Evolutionary conservation across 1,139 yeast species (phyloP), one percentile per base, ranked within the genome.

Genomic region (Meyerozyma sp.): DNA sequence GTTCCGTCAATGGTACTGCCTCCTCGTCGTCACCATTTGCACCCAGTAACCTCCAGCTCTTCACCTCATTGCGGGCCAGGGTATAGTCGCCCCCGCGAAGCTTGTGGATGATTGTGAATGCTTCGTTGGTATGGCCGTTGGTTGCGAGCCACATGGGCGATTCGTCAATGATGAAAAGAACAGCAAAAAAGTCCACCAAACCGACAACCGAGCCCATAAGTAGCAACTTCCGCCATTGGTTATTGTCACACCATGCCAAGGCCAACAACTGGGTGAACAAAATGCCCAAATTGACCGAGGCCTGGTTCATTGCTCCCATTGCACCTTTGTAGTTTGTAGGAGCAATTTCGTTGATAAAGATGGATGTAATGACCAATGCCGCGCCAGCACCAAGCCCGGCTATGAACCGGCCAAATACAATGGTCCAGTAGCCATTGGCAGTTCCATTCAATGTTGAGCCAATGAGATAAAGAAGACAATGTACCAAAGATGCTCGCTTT

Each of bases 301-400:
- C 82, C 62, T 93, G 98, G 49, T 85, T 86, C 86, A 88, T 81
- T 20, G 94, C 77, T 0, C 98, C 98, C 49, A 91, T 70, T 27
- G 83, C 66, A 1, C 98, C 98, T 43, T 86, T 79, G 47, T 77
- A 65, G 10, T 70, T 65, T 1, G 72, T 59, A 0, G 97, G 97
- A 9, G 94, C 72, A 18, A 90, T 75, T 61, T 90, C 96, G 57
- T 82, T 84, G 52, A 91, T 79, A 53, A 82, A 82, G 46, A 93
- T 65, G 0, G 98, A 94, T 0, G 91, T 84, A 11, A 86, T 80
- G 4, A 93, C 98, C 48, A 93, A 76, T 1, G 93, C 84, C 8
- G 84, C 72, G 4, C 98, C 98, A 8, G 96, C 95, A 2, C 87
- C 95, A 5, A 89, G 45, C 0, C 98, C 98, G 32, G 86, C 78